Evolutionary conservation across 768 basidiomycete genomes (phyloP).

Genomic region (Lactarius sanguifluus): DNA sequence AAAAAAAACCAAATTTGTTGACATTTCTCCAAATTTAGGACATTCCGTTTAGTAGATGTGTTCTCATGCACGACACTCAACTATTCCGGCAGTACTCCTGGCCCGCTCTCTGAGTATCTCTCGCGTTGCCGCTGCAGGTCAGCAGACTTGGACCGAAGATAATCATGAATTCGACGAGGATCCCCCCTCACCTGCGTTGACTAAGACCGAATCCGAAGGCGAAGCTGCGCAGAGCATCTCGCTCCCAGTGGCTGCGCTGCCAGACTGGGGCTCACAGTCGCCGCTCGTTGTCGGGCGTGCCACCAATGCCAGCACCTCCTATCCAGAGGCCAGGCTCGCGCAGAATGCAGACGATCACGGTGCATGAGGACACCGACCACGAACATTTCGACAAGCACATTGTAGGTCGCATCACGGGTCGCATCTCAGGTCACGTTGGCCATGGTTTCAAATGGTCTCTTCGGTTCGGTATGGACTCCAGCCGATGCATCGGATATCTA

Average conservation of each 20-base stretch:
- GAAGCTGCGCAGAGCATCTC: slow-evolving; percentile 16
- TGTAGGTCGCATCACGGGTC: slow-evolving; percentile 37
- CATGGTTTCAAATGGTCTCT: slow-evolving; percentile 23
- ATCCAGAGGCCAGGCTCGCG: slow-evolving; percentile 54
- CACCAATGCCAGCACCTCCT: slow-evolving; percentile 27
- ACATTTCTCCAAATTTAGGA: no score
- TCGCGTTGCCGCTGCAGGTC: slow-evolving; percentile 44
- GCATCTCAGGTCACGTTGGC: not conserved
- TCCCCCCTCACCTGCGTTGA: slow-evolving; percentile 61
- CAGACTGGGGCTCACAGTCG: slow-evolving; percentile 13
- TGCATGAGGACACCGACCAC: slow-evolving; percentile 31
- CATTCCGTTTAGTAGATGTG: slow-evolving; percentile 4
- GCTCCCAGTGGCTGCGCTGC: slow-evolving; percentile 35
- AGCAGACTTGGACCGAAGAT: slow-evolving; percentile 53
- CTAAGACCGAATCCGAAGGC: slow-evolving; percentile 55
- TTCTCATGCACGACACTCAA: slow-evolving; percentile 33
- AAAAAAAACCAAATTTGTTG: no score
- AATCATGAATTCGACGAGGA: slow-evolving; percentile 53
- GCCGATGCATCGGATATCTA: slow-evolving; percentile 8
- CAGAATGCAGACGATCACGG: slow-evolving; percentile 72
- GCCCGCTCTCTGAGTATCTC: slow-evolving; percentile 53
- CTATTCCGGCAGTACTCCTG: slow-evolving; percentile 42
- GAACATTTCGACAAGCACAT: slow-evolving; percentile 9
- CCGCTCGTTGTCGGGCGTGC: slow-evolving; percentile 22
- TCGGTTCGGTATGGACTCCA: slow-evolving; percentile 4